These are phyloP conservation scores for Aspergillus homomorphus DNA, from an alignment of 495 filamentous ascomycete genomes.

Conservation along the genomic window DNA sequence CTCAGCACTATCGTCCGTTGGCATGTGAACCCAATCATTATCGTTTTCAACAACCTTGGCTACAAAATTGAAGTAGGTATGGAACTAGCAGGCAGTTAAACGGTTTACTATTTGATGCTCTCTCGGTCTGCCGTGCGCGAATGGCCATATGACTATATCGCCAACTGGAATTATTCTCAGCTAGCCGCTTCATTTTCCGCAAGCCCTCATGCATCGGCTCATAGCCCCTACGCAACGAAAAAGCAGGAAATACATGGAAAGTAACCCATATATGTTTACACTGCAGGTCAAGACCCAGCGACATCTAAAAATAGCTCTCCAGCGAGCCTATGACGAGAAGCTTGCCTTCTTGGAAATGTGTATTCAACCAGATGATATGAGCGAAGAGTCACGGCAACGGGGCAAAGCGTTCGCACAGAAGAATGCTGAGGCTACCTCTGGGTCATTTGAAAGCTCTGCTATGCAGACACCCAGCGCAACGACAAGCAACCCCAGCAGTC, in stretches of 20 bases:
- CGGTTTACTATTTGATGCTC: background rate
- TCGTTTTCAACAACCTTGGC: conserved; percentile 65
- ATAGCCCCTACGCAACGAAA: conserved; percentile 7
- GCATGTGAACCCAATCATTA: conserved; percentile 60
- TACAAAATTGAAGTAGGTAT: conserved; percentile 56
- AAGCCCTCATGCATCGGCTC: background rate
- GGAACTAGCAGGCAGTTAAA: background rate
- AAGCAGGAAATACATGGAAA: background rate
- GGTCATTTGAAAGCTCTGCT: background rate
- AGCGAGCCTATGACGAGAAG: conserved; percentile 12
- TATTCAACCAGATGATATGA: conserved; percentile 18
- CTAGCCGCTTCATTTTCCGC: conserved; percentile 7
- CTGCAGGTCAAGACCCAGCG: conserved; percentile 7
- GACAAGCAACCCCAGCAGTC: background rate
- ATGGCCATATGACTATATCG: conserved; percentile 19
- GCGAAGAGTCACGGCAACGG: background rate
- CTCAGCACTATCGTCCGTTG: conserved; percentile 67
- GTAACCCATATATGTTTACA: conserved; percentile 7
- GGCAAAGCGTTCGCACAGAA: background rate
- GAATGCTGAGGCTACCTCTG: background rate
- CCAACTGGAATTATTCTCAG: conserved; percentile 17
- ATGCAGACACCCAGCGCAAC: background rate
- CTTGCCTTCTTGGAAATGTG: conserved; percentile 17
- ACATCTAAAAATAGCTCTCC: conserved; percentile 6
- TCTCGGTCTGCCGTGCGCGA: conserved; percentile 17